Percentiles rank a stretch among this genome's conserved stretches.
Conservation (phyloP, 176 grass and related monocot genomes). For the Aegilops bicornis region DNA sequence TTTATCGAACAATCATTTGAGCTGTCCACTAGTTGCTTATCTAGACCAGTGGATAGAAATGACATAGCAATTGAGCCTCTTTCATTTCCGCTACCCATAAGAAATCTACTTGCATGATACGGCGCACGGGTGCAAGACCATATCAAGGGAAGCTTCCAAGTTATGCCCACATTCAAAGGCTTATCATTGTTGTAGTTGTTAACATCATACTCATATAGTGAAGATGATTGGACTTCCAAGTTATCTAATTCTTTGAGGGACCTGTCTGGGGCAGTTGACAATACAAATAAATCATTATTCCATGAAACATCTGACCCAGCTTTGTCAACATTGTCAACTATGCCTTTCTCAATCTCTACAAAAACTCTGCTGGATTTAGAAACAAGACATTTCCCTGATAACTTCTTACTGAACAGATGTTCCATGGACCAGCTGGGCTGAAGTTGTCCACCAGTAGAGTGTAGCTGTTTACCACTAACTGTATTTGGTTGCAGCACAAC, state of each 20-base stretch:
- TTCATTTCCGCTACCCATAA: constrained; percentile 98
- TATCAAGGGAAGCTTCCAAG: constrained; percentile 72
- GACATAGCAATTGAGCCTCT: constrained; percentile 96
- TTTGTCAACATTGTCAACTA: constrained; percentile 32
- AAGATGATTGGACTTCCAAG: constrained; percentile 40
- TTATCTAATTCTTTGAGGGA: constrained; percentile 51
- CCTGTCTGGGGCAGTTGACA: constrained; percentile 58
- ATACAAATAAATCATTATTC: constrained; percentile 56
- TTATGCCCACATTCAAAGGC: constrained; percentile 81
- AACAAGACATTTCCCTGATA: constrained; percentile 68
- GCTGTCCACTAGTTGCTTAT: constrained; percentile 41
- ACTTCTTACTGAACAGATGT: constrained; percentile 75
- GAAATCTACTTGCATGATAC: constrained; percentile 78
- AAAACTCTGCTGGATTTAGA: constrained; percentile 81
- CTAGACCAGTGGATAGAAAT: constrained; percentile 57
- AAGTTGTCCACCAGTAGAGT: constrained; percentile 43
- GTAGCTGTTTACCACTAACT: constrained; percentile 22
- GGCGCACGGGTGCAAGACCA: constrained; percentile 67
- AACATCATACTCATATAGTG: constrained; percentile 70
- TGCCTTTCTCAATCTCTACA: constrained; percentile 68
- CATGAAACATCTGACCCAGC: constrained; percentile 41
- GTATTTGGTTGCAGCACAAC: constrained; percentile 66
- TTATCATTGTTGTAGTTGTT: constrained; percentile 57
- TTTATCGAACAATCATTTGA: constrained; percentile 62
- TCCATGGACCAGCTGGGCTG: constrained; percentile 83